phyloP scores from a whole-genome alignment of 306 rosid genomes.

The Rosa chinensis region DNA sequence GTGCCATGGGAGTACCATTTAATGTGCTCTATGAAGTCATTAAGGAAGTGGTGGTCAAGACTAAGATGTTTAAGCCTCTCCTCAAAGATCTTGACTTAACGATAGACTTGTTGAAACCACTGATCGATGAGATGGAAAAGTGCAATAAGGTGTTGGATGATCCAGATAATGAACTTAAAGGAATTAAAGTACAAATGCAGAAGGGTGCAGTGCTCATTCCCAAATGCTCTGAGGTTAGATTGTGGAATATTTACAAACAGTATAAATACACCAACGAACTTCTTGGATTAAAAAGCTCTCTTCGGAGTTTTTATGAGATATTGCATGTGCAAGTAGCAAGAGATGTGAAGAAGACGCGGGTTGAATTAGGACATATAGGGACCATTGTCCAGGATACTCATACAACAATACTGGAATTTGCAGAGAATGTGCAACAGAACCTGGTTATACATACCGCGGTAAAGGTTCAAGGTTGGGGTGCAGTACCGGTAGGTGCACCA shows the following conservation, averaged over 20 bases:
- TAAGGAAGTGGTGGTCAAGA: background rate
- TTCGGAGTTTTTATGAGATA: constrained; percentile 9
- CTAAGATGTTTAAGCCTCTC: background rate
- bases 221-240: constrained; percentile 22
- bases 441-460: too few species aligned
- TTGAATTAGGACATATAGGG: background rate
- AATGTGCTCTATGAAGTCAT: background rate
- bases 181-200: background rate
- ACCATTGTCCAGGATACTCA: background rate
- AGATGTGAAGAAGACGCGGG: constrained; percentile 5
- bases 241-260: constrained; percentile 35
- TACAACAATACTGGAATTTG: too few species aligned
- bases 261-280: constrained; percentile 36
- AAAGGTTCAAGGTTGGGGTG: constrained; percentile 13
- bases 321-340: constrained; percentile 18
- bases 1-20: background rate
- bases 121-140: background rate
- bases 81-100: background rate
- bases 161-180: background rate
- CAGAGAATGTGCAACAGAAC: background rate
- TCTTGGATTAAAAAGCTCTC: constrained; percentile 16
- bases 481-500: constrained; percentile 34
- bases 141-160: background rate
- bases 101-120: background rate
- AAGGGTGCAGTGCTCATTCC: background rate